Conservation (phyloP, 1,284 basidiomycete genomes). For the Hymenochaete sp. region DNA sequence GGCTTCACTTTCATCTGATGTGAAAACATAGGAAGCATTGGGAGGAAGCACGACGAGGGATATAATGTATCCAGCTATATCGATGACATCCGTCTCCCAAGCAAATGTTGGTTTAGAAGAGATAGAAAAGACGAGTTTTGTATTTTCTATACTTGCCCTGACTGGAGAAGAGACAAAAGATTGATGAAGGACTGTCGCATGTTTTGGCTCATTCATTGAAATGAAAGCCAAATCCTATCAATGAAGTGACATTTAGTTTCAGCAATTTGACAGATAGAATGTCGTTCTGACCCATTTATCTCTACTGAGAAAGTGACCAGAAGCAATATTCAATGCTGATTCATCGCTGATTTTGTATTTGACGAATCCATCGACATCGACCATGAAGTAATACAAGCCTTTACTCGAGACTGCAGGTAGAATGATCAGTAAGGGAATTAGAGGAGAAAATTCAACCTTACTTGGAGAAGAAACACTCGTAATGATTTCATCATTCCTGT, state of each 20-base stretch:
- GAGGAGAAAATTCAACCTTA: neutral
- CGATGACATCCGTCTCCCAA: conserved; percentile 14
- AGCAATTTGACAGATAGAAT: no score
- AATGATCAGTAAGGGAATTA: neutral
- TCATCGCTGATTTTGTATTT: conserved; percentile 13
- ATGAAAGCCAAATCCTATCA: conserved; percentile 13
- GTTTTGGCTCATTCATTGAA: conserved; percentile 4
- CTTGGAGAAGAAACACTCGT: conserved; percentile 12
- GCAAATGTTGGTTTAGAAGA: conserved; percentile 8
- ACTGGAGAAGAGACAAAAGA: conserved; percentile 13
- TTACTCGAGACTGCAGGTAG: conserved; percentile 2
- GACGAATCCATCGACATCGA: conserved; percentile 1
- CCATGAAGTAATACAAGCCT: conserved; percentile 14
- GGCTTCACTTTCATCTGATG: conserved; percentile 13
- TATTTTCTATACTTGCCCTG: conserved; percentile 10
- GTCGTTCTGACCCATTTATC: no score
- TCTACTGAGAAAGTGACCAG: conserved; percentile 10
- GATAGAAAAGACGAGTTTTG: conserved; percentile 15
- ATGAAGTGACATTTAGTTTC: neutral
- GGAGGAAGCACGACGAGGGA: conserved; percentile 16
- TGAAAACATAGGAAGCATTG: conserved; percentile 12
- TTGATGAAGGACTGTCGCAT: conserved; percentile 8
- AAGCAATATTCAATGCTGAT: conserved; percentile 4
- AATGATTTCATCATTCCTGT: conserved; percentile 16
- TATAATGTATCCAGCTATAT: conserved; percentile 9